Evolutionary conservation across 2,329 filamentous ascomycete species (phyloP).

Genomic region (Claviceps paspali): DNA sequence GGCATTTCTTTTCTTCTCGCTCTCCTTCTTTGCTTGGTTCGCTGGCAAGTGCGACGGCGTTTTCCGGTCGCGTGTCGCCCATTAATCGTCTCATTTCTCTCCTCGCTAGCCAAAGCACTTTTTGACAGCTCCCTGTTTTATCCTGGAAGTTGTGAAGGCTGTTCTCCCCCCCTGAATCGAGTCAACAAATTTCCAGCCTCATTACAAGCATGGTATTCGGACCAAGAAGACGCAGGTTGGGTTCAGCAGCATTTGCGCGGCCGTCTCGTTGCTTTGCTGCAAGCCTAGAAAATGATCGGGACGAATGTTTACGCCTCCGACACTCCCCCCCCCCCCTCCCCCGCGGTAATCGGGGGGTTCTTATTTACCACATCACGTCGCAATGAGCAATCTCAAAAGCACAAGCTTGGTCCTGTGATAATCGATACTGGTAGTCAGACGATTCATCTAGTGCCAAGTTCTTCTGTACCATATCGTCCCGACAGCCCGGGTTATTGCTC

Average conservation of each 20-base stretch:
- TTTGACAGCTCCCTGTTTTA: background rate
- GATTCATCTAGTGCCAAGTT: background rate
- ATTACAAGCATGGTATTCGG: no score
- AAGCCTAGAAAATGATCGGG: background rate
- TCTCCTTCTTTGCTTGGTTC: background rate
- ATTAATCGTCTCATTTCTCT: conserved; percentile 3
- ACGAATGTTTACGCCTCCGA: background rate
- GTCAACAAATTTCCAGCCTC: no score
- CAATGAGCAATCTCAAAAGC: background rate
- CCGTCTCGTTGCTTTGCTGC: background rate
- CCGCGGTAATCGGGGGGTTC: background rate
- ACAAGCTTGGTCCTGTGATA: background rate
- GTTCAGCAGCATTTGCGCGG: background rate
- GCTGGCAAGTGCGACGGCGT: no score
- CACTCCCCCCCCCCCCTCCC: background rate
- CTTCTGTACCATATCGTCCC: conserved; percentile 3
- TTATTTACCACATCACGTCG: background rate
- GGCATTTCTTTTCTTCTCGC: no score
- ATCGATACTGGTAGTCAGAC: background rate
- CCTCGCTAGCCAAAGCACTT: background rate
- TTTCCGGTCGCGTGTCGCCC: conserved; percentile 1
- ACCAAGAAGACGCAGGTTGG: background rate
- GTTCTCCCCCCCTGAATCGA: background rate
- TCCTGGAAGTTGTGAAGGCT: background rate
- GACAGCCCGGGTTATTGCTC: conserved; percentile 5